Base-by-base conservation (phyloP, 495 filamentous ascomycete genomes). In the Penicillium fimorum region DNA sequence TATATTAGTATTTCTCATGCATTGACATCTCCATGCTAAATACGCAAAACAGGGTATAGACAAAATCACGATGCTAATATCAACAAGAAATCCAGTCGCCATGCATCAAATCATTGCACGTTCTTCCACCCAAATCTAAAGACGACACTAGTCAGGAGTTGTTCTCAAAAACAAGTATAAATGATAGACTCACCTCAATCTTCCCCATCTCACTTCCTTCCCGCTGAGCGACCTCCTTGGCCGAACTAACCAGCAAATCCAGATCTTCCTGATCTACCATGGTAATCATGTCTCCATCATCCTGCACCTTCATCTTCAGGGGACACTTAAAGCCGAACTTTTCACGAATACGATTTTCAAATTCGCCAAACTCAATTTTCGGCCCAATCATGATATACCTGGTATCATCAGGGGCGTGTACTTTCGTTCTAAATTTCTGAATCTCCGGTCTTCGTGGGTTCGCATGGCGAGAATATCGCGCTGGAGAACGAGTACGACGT, bases 181-280 rank as follows among this genome's bases (percentile, higher is more conserved):
- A 62, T 46, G n/a, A 30, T 0, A 43, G 49, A 76, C 89, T 78
- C 70, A 97, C 91, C 84, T 97, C 94, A 82, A 97, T 85, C 83
- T 96, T 97, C 30, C 91, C 92, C 78, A 92, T 88, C 57, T 96
- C 92, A 43, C 79, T 75, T 53, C 85, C 82, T 63, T 93, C 89
- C 68, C 83, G 84, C 74, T 78, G 80, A 29, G 90, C 95, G 54
- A 74, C 73, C 53, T 82, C 80, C 68, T 83, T 87, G 30, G 87
- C 85, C 5, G 73, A 76, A 65, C 75, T 76, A 52, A 97, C 80
- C 40, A 88, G 83, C 82, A 96, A 86, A 50, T 97, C 92, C 60
- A 97, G 71, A 79, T 98, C 94, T 65, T 98, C 94, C 72, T 96
- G 89, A 73, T 98, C 94, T 30, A 88, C 91, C 85, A 98, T 86